phyloP scores from a whole-genome alignment of 495 filamentous ascomycete genomes.

The Delitschia confertaspora region DNA sequence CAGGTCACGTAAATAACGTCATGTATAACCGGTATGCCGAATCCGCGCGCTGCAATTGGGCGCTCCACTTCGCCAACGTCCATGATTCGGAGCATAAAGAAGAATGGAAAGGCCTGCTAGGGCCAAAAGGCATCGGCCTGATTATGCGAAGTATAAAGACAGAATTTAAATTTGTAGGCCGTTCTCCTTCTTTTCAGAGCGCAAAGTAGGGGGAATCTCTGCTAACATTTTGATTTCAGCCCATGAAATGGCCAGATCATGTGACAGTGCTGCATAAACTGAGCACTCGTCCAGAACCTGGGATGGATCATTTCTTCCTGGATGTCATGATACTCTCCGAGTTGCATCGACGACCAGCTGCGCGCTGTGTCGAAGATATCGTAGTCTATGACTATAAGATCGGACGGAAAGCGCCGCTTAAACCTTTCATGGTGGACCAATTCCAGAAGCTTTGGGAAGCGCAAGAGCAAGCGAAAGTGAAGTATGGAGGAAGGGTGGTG shows the following conservation, averaged over 20 bases:
- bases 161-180: constrained; percentile 82
- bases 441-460: constrained; percentile 56
- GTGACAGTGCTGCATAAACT: constrained; percentile 87
- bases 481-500: constrained; percentile 41
- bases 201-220: constrained; percentile 3
- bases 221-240: constrained; percentile 42
- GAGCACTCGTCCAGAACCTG: constrained; percentile 40
- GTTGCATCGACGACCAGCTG: constrained; percentile 65
- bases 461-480: constrained; percentile 54
- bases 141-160: constrained; percentile 74
- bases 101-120: constrained; percentile 65
- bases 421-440: constrained; percentile 55
- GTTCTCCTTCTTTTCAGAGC: not conserved
- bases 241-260: constrained; percentile 79
- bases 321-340: constrained; percentile 69
- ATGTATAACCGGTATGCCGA: constrained; percentile 80
- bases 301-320: constrained; percentile 48
- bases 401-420: constrained; percentile 50
- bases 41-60: constrained; percentile 75
- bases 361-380: constrained; percentile 70
- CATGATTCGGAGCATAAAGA: constrained; percentile 56
- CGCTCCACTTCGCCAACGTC: constrained; percentile 60
- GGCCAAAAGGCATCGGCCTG: constrained; percentile 56
- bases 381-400: constrained; percentile 74
- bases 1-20: constrained; percentile 85